These are phyloP conservation scores for Marsdenia floribunda DNA, from an alignment of 257 asterid species.

Conservation along the genomic window DNA sequence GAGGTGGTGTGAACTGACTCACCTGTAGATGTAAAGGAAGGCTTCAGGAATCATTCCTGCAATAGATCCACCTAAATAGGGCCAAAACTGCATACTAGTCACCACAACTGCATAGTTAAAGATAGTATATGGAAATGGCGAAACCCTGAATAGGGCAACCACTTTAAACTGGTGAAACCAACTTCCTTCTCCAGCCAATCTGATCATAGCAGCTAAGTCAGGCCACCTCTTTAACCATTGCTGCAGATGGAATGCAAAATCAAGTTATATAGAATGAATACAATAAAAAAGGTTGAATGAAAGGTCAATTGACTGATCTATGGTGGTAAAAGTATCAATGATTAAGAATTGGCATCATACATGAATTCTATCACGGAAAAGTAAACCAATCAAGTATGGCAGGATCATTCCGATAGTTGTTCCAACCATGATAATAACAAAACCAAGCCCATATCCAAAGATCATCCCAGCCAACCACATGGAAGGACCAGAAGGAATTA, in stretches of 20 bases:
- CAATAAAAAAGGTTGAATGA: neutral
- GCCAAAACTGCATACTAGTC: constrained; percentile 87
- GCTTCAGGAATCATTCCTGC: constrained; percentile 96
- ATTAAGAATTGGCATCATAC: constrained; percentile 31
- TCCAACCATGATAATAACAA: constrained; percentile 81
- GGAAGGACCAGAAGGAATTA: constrained; percentile 92
- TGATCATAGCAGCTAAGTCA: constrained; percentile 65
- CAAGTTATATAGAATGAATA: neutral
- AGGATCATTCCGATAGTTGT: constrained; percentile 82
- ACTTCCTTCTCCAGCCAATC: constrained; percentile 85
- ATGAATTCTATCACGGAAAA: constrained; percentile 75
- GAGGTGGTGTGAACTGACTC: constrained; percentile 11
- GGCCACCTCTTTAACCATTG: constrained; percentile 97
- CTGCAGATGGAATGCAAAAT: constrained; percentile 30
- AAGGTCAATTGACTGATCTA: neutral
- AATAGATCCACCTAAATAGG: constrained; percentile 75
- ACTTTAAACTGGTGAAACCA: constrained; percentile 87
- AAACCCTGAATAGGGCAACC: constrained; percentile 77
- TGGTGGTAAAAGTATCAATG: too few species aligned
- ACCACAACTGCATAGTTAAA: constrained; percentile 85
- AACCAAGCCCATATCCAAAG: constrained; percentile 87
- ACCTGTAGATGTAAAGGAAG: constrained; percentile 91
- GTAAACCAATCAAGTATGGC: constrained; percentile 69
- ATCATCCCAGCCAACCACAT: constrained; percentile 99
- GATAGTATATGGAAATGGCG: constrained; percentile 90